These are phyloP conservation scores for Didymella arachidicola DNA, from an alignment of 2,329 filamentous ascomycete genomes.

Conservation along the genomic window DNA sequence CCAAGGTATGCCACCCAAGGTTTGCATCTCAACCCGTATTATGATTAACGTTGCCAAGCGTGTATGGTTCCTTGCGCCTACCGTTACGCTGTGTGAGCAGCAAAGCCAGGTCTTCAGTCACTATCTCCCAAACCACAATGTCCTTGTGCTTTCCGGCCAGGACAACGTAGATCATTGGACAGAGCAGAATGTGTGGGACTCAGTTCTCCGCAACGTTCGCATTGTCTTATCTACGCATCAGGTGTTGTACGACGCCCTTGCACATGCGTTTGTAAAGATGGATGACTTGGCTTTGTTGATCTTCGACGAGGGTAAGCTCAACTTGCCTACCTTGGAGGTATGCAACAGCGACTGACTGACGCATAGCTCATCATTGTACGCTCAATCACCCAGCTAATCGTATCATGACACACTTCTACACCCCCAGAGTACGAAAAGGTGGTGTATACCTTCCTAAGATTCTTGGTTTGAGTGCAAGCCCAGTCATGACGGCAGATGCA, in stretches of 20 bases:
- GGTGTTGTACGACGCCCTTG: conserved; percentile 75
- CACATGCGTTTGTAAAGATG: conserved; percentile 76
- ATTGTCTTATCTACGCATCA: conserved; percentile 82
- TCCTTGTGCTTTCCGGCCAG: conserved; percentile 70
- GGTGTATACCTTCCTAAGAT: conserved; percentile 66
- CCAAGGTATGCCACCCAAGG: conserved; percentile 41
- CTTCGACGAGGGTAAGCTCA: conserved; percentile 75
- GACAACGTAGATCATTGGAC: conserved; percentile 79
- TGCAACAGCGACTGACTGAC: conserved; percentile 11
- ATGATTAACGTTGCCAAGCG: conserved; percentile 36
- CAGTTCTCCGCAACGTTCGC: conserved; percentile 67
- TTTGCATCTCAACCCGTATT: conserved; percentile 3
- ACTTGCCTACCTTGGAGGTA: background rate
- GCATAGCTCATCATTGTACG: conserved; percentile 75
- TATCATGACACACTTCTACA: conserved; percentile 79
- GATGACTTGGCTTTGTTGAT: conserved; percentile 71
- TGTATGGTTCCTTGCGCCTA: conserved; percentile 58
- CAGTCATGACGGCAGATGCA: conserved; percentile 68
- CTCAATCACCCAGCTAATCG: conserved; percentile 69
- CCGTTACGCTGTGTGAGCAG: conserved; percentile 56
- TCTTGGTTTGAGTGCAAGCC: conserved; percentile 82
- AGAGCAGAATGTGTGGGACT: conserved; percentile 70
- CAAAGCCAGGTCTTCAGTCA: conserved; percentile 49
- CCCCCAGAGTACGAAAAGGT: conserved; percentile 51
- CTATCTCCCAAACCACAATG: conserved; percentile 59